phyloP scores from a whole-genome alignment of 2,329 filamentous ascomycete genomes.

The Neospermospora avenae region DNA sequence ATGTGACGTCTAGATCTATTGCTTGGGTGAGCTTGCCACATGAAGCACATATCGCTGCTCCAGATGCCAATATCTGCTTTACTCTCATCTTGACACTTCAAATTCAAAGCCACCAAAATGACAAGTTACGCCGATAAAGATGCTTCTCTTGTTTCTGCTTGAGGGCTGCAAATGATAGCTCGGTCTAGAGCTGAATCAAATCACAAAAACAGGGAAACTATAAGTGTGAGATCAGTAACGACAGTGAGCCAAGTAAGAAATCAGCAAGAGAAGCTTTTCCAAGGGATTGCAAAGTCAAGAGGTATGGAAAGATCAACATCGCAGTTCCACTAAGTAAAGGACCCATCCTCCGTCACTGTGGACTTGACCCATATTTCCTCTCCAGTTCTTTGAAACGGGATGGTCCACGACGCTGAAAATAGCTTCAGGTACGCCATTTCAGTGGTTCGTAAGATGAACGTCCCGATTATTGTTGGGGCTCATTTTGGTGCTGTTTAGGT shows the following conservation, averaged over 20 bases:
- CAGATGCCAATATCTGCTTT: slow-evolving; percentile 9
- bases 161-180: no score
- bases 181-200: no score
- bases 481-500: no score
- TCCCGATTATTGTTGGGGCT: no score
- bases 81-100: slow-evolving; percentile 17
- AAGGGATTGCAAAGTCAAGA: not conserved
- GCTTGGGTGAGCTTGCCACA: slow-evolving; percentile 13
- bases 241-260: not conserved
- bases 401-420: no score
- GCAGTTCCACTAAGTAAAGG: not conserved
- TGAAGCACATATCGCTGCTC: slow-evolving; percentile 18
- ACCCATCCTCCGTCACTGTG: not conserved
- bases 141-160: no score
- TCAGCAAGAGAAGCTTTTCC: slow-evolving; percentile 1
- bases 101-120: not conserved
- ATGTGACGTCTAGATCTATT: slow-evolving; percentile 19
- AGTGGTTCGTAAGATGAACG: no score
- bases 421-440: not conserved
- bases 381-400: no score
- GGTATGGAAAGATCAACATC: not conserved
- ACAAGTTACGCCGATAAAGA: no score
- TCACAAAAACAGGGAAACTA: not conserved
- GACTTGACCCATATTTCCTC: not conserved
- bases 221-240: not conserved